These are phyloP conservation scores for Phallus indusiatus DNA, from an alignment of 768 basidiomycete species.

Conservation along the genomic window DNA sequence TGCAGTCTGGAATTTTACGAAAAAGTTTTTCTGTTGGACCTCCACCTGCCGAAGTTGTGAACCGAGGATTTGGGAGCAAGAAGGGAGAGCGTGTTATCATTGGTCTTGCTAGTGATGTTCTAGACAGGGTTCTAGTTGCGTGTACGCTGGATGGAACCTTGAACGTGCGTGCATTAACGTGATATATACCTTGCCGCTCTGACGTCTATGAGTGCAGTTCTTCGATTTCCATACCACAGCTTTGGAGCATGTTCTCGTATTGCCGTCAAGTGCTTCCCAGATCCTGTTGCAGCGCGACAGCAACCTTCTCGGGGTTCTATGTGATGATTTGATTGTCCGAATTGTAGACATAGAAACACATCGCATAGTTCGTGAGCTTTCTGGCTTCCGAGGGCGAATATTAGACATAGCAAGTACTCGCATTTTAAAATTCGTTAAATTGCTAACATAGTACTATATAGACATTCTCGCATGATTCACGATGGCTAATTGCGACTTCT, in stretches of 20 bases:
- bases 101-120: conserved; percentile 75
- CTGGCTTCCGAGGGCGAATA: conserved; percentile 74
- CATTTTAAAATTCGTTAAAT: neutral
- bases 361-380: conserved; percentile 80
- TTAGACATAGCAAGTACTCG: conserved; percentile 69
- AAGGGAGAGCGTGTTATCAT: conserved; percentile 54
- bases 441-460: conserved; percentile 23
- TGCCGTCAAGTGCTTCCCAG: conserved; percentile 63
- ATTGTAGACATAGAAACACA: conserved; percentile 87
- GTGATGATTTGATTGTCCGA: conserved; percentile 80
- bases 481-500: conserved; percentile 86
- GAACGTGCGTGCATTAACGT: conserved; percentile 48
- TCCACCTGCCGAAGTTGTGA: conserved; percentile 44
- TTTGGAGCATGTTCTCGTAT: conserved; percentile 52
- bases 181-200: neutral
- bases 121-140: conserved; percentile 75
- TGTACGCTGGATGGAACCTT: conserved; percentile 83
- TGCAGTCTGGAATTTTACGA: conserved; percentile 87
- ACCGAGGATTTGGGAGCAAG: conserved; percentile 28
- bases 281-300: conserved; percentile 76
- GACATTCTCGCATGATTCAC: conserved; percentile 92
- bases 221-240: conserved; percentile 91
- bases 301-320: conserved; percentile 70
- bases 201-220: conserved; percentile 45
- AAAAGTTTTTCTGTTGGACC: conserved; percentile 65